Evolutionary conservation across 129 eudicot genomes (phyloP).

Genomic region (Cynara cardunculus): DNA sequence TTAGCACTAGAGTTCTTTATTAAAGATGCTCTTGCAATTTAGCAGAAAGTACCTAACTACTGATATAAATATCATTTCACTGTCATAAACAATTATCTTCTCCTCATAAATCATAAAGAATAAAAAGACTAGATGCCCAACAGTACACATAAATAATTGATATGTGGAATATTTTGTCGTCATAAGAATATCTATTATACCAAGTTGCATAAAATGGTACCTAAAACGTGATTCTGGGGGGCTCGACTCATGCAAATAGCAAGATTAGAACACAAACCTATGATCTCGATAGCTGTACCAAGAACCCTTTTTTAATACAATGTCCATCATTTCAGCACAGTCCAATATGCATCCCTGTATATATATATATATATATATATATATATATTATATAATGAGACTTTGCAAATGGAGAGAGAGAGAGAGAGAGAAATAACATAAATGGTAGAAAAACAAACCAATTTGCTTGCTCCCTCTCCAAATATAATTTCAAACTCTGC

Average conservation of each 20-base stretch:
- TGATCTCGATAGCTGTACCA: constrained; percentile 94
- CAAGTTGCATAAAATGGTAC: background rate
- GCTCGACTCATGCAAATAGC: background rate
- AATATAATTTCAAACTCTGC: constrained; percentile 95
- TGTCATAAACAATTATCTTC: background rate
- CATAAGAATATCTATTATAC: background rate
- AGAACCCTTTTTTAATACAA: constrained; percentile 80
- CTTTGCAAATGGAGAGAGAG: background rate
- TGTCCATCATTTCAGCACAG: constrained; percentile 91
- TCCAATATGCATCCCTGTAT: constrained; percentile 90
- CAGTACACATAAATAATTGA: background rate
- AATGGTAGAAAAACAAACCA: constrained; percentile 45
- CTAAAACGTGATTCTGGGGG: background rate
- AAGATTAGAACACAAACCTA: constrained; percentile 47
- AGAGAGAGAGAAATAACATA: background rate
- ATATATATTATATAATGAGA: constrained; percentile 1
- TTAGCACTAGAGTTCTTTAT: background rate
- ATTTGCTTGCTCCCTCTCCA: constrained; percentile 91
- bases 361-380: constrained; percentile 3
- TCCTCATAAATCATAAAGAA: background rate
- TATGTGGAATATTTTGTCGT: background rate
- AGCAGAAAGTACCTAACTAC: too few relatives aligned
- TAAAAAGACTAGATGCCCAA: background rate
- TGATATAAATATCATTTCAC: background rate
- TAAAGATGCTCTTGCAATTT: background rate